A percentile compares a stretch with the other conserved stretches of the same genome.
These are phyloP conservation scores for Venturia nashicola DNA, from an alignment of 2,329 filamentous ascomycete species.

Conservation along the genomic window DNA sequence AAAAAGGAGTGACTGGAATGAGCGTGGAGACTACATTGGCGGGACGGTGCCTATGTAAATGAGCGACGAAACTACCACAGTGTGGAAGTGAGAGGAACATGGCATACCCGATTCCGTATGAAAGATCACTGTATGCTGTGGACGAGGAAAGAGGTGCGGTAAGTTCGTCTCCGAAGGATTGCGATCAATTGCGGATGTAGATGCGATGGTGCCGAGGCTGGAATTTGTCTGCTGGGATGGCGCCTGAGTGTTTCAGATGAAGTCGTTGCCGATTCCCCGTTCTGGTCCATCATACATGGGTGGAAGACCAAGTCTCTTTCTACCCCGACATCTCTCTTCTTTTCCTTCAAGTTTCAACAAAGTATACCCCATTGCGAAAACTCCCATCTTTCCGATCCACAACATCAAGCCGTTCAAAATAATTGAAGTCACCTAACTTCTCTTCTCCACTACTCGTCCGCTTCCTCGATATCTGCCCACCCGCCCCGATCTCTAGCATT, in stretches of 20 bases:
- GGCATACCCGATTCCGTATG: too few relatives aligned
- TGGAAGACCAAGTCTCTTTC: too few relatives aligned
- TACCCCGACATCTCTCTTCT: too few relatives aligned
- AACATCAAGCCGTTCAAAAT: not conserved
- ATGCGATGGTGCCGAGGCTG: not conserved
- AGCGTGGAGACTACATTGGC: not conserved
- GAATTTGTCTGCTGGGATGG: not conserved
- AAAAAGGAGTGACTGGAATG: not conserved
- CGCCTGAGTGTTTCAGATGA: not conserved
- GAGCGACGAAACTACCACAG: too few relatives aligned
- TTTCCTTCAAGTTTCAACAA: too few relatives aligned
- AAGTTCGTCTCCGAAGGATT: too few relatives aligned
- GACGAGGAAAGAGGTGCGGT: too few relatives aligned
- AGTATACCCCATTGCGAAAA: too few relatives aligned
- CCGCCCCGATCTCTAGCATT: not conserved
- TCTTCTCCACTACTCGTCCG: not conserved
- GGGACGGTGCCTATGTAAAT: too few relatives aligned
- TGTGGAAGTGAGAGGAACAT: too few relatives aligned
- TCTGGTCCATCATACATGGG: not conserved
- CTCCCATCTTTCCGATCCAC: not conserved
- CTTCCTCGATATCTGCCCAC: not conserved
- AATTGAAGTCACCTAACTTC: not conserved
- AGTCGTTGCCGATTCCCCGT: not conserved
- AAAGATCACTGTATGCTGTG: too few relatives aligned
- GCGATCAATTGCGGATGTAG: not conserved